phyloP scores from a whole-genome alignment of 129 eudicot species.

The Pseudognaphalium luteoalbum region DNA sequence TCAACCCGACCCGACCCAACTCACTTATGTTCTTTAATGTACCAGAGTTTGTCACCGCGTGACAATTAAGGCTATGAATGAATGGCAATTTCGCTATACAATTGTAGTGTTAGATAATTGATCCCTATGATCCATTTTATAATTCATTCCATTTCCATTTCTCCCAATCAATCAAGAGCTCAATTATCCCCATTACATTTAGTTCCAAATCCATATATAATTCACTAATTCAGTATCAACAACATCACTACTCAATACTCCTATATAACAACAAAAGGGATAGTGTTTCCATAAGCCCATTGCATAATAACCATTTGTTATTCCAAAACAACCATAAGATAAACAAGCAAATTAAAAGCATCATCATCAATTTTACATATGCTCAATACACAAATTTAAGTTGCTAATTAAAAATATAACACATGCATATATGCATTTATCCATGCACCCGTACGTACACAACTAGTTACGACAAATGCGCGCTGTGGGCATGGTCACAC shows the following conservation, averaged over 20 bases:
- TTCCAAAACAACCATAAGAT: conserved; percentile 14
- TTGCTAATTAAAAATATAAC: conserved; percentile 11
- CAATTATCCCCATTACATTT: not conserved
- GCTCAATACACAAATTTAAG: conserved; percentile 31
- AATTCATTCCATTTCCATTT: not conserved
- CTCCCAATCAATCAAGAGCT: not conserved
- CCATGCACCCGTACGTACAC: not conserved
- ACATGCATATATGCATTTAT: not conserved
- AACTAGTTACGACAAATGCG: conserved; percentile 53
- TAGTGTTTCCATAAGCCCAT: not conserved
- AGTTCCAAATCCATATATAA: not conserved
- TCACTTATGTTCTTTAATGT: not conserved
- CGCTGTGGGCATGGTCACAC: conserved; percentile 81
- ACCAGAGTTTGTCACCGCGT: not conserved
- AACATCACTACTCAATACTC: not conserved
- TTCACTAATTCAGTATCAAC: not conserved
- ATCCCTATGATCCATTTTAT: not conserved
- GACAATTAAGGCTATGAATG: not conserved
- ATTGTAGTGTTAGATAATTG: not conserved
- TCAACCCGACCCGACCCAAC: not conserved
- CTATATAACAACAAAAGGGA: not conserved
- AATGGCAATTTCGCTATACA: not conserved
- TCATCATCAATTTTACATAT: conserved; percentile 27
- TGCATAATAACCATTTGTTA: conserved; percentile 26
- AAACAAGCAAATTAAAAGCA: conserved; percentile 28